Evolutionary conservation across 139 green algal species (phyloP).

Genomic region (Picochlorum sp.): DNA sequence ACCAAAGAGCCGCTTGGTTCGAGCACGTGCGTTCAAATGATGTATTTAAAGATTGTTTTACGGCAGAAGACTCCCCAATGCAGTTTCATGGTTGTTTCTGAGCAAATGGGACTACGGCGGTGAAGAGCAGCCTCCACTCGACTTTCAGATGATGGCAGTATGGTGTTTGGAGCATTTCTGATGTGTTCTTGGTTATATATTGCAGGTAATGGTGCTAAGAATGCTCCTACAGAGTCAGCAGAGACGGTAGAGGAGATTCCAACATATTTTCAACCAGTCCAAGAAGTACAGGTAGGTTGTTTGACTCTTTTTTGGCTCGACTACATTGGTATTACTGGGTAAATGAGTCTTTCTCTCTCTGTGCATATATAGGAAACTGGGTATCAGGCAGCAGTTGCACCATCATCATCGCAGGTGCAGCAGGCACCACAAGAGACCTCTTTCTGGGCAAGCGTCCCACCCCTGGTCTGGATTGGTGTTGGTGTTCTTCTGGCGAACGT

Average conservation of each 20-base stretch:
- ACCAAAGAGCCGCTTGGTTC: too few relatives aligned
- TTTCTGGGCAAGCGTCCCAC: slow-evolving; percentile 23
- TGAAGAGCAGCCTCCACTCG: too few relatives aligned
- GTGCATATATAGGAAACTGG: too few relatives aligned
- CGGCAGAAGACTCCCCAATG: too few relatives aligned
- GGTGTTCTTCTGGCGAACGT: slow-evolving; percentile 22
- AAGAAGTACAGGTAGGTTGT: neutral
- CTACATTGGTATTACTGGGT: neutral
- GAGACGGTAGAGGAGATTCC: slow-evolving; percentile 3
- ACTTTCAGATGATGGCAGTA: too few relatives aligned
- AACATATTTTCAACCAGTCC: slow-evolving; percentile 17
- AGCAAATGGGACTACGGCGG: too few relatives aligned
- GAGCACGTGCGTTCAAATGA: too few relatives aligned
- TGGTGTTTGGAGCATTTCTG: too few relatives aligned
- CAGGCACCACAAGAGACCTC: neutral
- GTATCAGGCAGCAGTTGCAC: too few relatives aligned
- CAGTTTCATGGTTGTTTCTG: too few relatives aligned
- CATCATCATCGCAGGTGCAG: neutral
- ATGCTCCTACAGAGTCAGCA: neutral
- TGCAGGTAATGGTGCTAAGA: neutral
- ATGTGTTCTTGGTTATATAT: neutral
- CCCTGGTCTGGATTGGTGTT: slow-evolving; percentile 26
- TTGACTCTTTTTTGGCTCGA: neutral
- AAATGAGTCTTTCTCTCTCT: neutral
- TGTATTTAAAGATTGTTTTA: too few relatives aligned